Base-by-base conservation (phyloP, 2,329 filamentous ascomycete genomes). In the Penicillium sp. region DNA sequence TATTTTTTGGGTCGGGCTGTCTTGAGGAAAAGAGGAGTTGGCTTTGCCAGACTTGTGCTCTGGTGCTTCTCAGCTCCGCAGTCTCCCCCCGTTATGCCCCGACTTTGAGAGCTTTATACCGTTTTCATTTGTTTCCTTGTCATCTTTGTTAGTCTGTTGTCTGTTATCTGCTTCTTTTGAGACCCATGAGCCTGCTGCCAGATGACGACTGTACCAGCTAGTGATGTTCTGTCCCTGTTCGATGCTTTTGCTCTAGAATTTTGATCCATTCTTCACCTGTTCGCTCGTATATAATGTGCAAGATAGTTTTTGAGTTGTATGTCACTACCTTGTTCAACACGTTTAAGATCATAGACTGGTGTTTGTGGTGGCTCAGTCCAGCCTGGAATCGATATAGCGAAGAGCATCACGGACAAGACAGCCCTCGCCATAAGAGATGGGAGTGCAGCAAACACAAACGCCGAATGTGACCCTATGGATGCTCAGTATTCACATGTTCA, bases 71-170 rank as follows among this genome's bases (percentile, higher is more conserved):
- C 49, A 33, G 19, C 54, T 50, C 44, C 50, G 37, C 27, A 40
- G 33, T 39, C 18, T 52, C 36, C 44, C 33, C 36, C 51, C n/a
- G n/a, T 56, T 57, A 44, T 54, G 16, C 46, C 51, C 41, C 27
- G 35, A 66, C 66, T 65, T 66, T 64, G 64, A 65, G 54, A 68
- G 65, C 64, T 61, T 49, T 66, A 67, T 67, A 67, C 65, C 65
- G 65, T 64, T 67, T 60, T 19, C 22, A 31, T 39, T 47, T 46
- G 19, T 19, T 18, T 18, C 50, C 56, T 14, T 54, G 52, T 54
- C 52, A 46, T 53, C 55, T 55, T 52, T 58, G 50, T 63, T 47
- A 50, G 54, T 61, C 33, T 56, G 46, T 61, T 58, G 55, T 55
- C 40, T 50, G 36, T 35, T 54, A 27, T 51, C 50, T 50, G 43